Base-by-base conservation (phyloP, 768 basidiomycete genomes). In the Russula griseocarnosa region DNA sequence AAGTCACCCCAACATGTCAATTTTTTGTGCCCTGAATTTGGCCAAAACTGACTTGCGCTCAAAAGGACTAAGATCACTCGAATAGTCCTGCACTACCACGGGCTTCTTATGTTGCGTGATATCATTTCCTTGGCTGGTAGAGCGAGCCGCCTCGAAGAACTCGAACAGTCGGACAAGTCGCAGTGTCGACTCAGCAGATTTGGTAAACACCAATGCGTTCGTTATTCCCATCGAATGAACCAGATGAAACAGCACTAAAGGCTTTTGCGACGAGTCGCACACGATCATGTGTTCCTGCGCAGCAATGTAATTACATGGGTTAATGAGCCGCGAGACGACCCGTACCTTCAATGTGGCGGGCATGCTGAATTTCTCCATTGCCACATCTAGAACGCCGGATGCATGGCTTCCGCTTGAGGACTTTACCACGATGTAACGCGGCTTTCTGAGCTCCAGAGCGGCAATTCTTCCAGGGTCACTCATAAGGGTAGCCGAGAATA, bases 401-500 rank as follows among this genome's bases (percentile, higher is more conserved):
- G 74, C 74, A 24, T 73, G 69, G 20, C 69, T 64, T 8, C 67
- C 73, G 18, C 44, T 40, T 32, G 75, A 76, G 22, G 74, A 73
- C 50, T 89, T 88, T 26, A 98, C 87, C 50, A 97, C 83, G 67
- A 95, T 90, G 75, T 97, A 99, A 70, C 90, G 87, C 1, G 95
- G 90, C 60, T 89, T 76, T 61, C 83, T 77, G 44, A 99, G 76
- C 52, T 86, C 82, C 42, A 99, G 79, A 0, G 92, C 85, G 8
- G 88, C 87, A 49, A 98, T 87, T 70, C 92, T 95, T n/a, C 89
- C 87, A 0, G 97, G 96, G 76, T 98, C 94, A 10, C 87, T 83
- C 0, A 95, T 97, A 34, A 98, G 81, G 0, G 97, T 99, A 0
- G 97, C 97, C 11, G 94, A 97, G 77, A 99, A 97, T 9, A 99